These are phyloP conservation scores for Neonectria neomacrospora DNA, from an alignment of 2,329 filamentous ascomycete species.

Conservation along the genomic window DNA sequence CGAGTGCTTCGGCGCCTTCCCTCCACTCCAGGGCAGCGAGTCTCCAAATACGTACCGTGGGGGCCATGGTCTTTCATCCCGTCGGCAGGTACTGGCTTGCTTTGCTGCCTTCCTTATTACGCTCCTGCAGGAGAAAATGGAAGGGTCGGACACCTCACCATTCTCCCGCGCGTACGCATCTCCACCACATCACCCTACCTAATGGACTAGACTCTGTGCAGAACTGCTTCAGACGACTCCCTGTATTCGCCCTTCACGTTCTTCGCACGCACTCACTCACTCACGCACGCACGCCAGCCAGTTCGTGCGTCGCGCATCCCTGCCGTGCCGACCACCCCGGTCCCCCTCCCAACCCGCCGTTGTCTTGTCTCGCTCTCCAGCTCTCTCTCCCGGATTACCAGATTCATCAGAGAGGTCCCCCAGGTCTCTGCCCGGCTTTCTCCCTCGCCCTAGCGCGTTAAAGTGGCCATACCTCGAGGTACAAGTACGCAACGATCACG, in stretches of 20 bases:
- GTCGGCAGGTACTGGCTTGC: not conserved
- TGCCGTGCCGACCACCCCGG: conserved; percentile 39
- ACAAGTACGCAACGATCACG: conserved; percentile 4
- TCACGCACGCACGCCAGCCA: conserved; percentile 39
- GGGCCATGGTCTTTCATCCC: conserved; percentile 10
- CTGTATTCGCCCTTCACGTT: conserved; percentile 23
- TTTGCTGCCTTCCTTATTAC: conserved; percentile 23
- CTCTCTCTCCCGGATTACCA: conserved; percentile 12
- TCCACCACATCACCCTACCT: conserved; percentile 35
- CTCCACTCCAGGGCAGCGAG: not conserved
- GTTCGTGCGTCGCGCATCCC: conserved; percentile 46
- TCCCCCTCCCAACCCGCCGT: conserved; percentile 41
- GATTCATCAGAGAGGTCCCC: not conserved
- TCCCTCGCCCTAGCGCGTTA: conserved; percentile 8
- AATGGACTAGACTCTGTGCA: conserved; percentile 7
- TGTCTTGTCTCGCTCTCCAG: conserved; percentile 18
- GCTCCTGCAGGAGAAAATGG: conserved; percentile 25
- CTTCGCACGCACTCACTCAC: conserved; percentile 34
- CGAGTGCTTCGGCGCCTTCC: not conserved
- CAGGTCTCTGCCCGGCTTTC: conserved; percentile 8
- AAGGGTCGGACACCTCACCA: conserved; percentile 19
- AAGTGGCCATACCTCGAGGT: conserved; percentile 10
- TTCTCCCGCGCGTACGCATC: conserved; percentile 18
- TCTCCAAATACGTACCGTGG: not conserved
- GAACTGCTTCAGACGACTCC: conserved; percentile 28